Conservation (phyloP, 768 basidiomycete species). For the Boletus reticuloceps region DNA sequence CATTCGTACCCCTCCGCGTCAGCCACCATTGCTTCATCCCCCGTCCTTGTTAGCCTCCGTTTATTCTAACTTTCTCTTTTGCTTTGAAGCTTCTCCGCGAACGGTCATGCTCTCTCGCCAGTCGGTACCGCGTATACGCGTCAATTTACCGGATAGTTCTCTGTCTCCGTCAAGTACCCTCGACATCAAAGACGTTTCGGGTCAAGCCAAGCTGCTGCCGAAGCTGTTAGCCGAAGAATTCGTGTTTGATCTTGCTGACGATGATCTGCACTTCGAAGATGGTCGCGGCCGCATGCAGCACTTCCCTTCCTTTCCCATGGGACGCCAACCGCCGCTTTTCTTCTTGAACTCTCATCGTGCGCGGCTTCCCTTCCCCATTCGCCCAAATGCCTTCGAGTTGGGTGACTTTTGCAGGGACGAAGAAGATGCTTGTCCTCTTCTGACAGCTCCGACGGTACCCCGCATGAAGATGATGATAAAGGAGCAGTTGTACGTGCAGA, state of each 20-base stretch:
- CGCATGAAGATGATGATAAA: slow-evolving; percentile 35
- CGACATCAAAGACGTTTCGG: slow-evolving; percentile 25
- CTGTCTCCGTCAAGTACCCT: slow-evolving; percentile 24
- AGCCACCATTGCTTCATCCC: slow-evolving; percentile 15
- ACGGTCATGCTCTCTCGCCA: slow-evolving; percentile 17
- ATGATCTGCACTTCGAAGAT: slow-evolving; percentile 8
- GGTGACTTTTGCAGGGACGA: slow-evolving; percentile 20
- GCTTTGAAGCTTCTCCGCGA: slow-evolving; percentile 3
- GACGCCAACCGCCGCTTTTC: slow-evolving; percentile 28
- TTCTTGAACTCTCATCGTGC: slow-evolving; percentile 20
- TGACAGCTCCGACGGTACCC: slow-evolving; percentile 34
- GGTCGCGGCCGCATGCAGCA: slow-evolving; percentile 13
- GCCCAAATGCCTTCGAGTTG: slow-evolving; percentile 18
- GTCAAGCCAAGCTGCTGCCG: slow-evolving; percentile 9
- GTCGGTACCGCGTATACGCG: slow-evolving; percentile 22
- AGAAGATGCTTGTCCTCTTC: slow-evolving; percentile 10
- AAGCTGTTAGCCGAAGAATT: slow-evolving; percentile 23
- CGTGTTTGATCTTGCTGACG: slow-evolving; percentile 14
- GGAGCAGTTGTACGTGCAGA: slow-evolving; percentile 33
- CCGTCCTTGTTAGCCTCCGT: slow-evolving; percentile 1
- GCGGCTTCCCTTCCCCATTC: slow-evolving; percentile 23
- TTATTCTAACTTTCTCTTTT: slow-evolving; percentile 6
- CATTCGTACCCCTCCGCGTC: slow-evolving; percentile 1
- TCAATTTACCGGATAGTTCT: slow-evolving; percentile 14
- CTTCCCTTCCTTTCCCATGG: slow-evolving; percentile 32